Evolutionary conservation across 2,329 filamentous ascomycete species (phyloP).

Genomic region (Mollisia scopiformis): DNA sequence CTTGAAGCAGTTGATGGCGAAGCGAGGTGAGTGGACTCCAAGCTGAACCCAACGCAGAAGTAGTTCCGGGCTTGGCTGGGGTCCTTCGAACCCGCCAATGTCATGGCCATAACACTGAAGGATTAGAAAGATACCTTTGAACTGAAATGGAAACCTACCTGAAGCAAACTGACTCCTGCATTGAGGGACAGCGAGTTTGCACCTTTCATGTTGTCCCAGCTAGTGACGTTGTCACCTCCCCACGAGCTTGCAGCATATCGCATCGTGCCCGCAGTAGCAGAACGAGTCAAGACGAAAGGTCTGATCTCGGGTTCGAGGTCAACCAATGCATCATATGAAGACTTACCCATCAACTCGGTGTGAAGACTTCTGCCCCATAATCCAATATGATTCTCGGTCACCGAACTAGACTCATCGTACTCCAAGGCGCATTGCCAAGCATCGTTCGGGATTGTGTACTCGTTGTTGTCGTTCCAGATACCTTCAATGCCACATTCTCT

Average conservation of each 20-base stretch:
- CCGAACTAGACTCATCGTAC: conserved; percentile 29
- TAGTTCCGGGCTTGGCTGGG: conserved; percentile 71
- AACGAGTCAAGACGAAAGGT: conserved; percentile 71
- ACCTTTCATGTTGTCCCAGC: conserved; percentile 74
- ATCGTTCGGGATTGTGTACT: conserved; percentile 70
- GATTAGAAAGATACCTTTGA: conserved; percentile 4
- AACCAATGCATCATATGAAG: conserved; percentile 68
- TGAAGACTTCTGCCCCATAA: conserved; percentile 72
- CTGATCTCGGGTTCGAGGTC: conserved; percentile 60
- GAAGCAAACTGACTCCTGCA: conserved; percentile 68
- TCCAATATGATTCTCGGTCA: conserved; percentile 55
- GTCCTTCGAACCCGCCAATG: conserved; percentile 76
- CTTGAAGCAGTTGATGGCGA: conserved; percentile 81
- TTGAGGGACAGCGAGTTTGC: conserved; percentile 71
- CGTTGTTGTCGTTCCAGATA: conserved; percentile 83
- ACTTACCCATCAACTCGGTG: conserved; percentile 72
- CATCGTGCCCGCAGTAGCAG: conserved; percentile 71
- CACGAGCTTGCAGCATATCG: conserved; percentile 72
- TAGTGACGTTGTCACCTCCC: conserved; percentile 76
- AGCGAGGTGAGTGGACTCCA: conserved; percentile 69
- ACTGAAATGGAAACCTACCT: conserved; percentile 42
- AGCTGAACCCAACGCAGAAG: conserved; percentile 75
- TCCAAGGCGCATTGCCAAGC: conserved; percentile 64
- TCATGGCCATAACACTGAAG: conserved; percentile 69
- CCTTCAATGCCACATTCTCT: conserved; percentile 68